These are phyloP conservation scores for Trichosanthes cucumerina DNA, from an alignment of 306 rosid genomes.

Conservation along the genomic window DNA sequence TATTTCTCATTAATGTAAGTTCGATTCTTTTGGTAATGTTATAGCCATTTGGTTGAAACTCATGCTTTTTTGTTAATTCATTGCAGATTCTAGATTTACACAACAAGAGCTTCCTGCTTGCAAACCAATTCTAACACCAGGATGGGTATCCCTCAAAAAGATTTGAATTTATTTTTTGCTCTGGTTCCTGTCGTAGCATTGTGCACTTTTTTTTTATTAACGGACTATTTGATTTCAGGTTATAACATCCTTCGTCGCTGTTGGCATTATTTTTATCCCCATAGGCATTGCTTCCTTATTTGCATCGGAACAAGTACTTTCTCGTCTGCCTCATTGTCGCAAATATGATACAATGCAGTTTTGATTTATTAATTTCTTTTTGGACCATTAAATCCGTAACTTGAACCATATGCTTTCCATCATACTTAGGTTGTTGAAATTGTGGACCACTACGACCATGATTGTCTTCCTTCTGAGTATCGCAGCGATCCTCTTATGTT, in stretches of 20 bases:
- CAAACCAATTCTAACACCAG: constrained; percentile 85
- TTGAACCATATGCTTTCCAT: neutral
- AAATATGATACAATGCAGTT: neutral
- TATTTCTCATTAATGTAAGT: neutral
- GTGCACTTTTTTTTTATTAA: neutral
- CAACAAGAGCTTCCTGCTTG: constrained; percentile 96
- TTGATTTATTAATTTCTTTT: neutral
- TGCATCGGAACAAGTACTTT: constrained; percentile 59
- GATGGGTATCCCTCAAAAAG: constrained; percentile 40
- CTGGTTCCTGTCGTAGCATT: neutral
- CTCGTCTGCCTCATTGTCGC: neutral
- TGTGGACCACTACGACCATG: constrained; percentile 39
- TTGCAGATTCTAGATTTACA: constrained; percentile 68
- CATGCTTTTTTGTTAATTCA: neutral
- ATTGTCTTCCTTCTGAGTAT: constrained; percentile 36
- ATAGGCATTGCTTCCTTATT: constrained; percentile 58
- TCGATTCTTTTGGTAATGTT: neutral
- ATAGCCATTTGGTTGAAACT: neutral
- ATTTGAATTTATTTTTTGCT: neutral
- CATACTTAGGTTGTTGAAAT: constrained; percentile 59
- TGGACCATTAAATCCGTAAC: neutral
- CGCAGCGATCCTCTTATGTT: constrained; percentile 19
- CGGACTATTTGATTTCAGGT: constrained; percentile 33
- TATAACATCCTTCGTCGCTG: constrained; percentile 37
- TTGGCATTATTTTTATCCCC: constrained; percentile 61